A percentile compares a stretch with the other conserved stretches of the same genome.
These are phyloP conservation scores for Gomphus bonarii DNA, from an alignment of 1,284 basidiomycete genomes.

Conservation along the genomic window DNA sequence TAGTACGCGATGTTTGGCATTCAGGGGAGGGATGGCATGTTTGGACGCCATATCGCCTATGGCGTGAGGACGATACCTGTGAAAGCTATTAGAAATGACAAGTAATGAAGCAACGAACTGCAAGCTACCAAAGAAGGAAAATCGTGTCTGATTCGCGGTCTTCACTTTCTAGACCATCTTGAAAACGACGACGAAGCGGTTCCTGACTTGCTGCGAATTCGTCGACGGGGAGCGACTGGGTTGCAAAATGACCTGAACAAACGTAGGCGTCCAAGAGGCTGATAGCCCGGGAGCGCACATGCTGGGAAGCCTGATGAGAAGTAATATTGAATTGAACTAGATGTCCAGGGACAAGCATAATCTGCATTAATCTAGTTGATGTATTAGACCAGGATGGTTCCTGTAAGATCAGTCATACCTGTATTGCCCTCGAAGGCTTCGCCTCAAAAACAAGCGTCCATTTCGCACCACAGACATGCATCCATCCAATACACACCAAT, in stretches of 20 bases:
- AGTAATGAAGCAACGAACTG: neutral
- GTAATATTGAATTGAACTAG: conserved; percentile 53
- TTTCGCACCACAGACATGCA: conserved; percentile 64
- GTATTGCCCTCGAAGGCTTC: conserved; percentile 58
- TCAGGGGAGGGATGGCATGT: conserved; percentile 39
- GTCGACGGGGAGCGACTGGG: conserved; percentile 42
- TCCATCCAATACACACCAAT: conserved; percentile 70
- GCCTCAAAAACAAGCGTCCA: conserved; percentile 61
- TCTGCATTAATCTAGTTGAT: conserved; percentile 45
- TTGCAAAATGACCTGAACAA: conserved; percentile 66
- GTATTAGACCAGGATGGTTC: conserved; percentile 8
- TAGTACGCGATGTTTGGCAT: conserved; percentile 49
- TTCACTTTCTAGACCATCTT: conserved; percentile 69
- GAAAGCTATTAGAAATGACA: neutral
- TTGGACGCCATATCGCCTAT: neutral
- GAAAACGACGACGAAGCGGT: conserved; percentile 54
- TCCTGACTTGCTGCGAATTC: conserved; percentile 40
- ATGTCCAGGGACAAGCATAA: conserved; percentile 56
- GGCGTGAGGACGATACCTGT: conserved; percentile 15
- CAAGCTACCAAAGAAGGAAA: conserved; percentile 55
- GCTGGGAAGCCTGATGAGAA: conserved; percentile 39
- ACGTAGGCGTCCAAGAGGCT: conserved; percentile 67
- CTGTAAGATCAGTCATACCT: conserved; percentile 33
- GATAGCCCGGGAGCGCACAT: conserved; percentile 35
- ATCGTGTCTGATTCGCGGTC: conserved; percentile 68